Conservation (phyloP, 1,284 basidiomycete genomes). For the Irpex sp. region DNA sequence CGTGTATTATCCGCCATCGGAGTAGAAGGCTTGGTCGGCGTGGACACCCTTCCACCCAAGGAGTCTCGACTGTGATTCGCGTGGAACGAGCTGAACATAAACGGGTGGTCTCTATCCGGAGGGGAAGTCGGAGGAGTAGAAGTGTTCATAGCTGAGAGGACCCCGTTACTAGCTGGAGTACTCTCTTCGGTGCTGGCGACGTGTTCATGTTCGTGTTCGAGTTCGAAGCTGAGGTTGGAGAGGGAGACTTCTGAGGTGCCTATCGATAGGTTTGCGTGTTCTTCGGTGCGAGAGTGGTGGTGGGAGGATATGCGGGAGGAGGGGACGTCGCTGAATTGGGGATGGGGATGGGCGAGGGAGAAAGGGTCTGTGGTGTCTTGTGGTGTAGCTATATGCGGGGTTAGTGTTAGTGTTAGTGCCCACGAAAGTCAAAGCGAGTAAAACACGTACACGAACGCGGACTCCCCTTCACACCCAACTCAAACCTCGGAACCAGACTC, state of each 20-base stretch:
- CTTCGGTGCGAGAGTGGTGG: neutral
- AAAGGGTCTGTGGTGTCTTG: neutral
- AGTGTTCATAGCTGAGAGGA: neutral
- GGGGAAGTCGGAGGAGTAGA: constrained; percentile 16
- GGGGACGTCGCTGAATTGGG: neutral
- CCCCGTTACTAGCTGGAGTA: too few relatives aligned
- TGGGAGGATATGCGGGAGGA: neutral
- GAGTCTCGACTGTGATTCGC: constrained; percentile 4
- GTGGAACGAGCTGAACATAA: neutral
- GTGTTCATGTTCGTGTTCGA: constrained; percentile 1
- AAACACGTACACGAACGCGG: constrained; percentile 4
- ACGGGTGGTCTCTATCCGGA: constrained; percentile 5
- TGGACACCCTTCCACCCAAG: neutral
- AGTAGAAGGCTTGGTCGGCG: too few relatives aligned
- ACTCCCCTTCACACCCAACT: neutral
- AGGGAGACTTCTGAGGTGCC: constrained; percentile 25
- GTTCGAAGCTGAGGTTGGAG: constrained; percentile 22
- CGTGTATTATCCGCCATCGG: too few relatives aligned
- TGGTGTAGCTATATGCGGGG: neutral
- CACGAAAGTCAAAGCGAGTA: too few relatives aligned
- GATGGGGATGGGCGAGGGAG: neutral
- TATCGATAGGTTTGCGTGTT: neutral
- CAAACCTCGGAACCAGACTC: constrained; percentile 42
- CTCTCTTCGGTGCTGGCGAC: too few relatives aligned
- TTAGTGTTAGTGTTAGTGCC: too few relatives aligned